Percentiles rank a stretch among this genome's conserved stretches.
Evolutionary conservation across 192 early-diverging fungal species (phyloP).

Genomic region (Chytriomyces confervae): DNA sequence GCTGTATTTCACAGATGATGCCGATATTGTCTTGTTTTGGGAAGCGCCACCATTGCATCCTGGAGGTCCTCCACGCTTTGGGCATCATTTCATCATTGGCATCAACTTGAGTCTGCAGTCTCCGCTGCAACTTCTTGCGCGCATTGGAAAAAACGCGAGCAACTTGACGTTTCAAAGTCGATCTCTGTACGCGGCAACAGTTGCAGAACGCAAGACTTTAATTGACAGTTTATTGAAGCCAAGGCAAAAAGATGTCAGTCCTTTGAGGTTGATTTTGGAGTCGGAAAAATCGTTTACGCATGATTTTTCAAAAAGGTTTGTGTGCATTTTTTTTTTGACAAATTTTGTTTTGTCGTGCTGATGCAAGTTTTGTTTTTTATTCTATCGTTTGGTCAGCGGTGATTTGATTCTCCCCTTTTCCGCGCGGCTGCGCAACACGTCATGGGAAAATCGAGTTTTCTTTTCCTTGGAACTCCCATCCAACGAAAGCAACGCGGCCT

Average conservation of each 20-base stretch:
- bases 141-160: conserved; percentile 35
- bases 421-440: conserved; percentile 70
- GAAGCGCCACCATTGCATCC: conserved; percentile 32
- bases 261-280: conserved; percentile 65
- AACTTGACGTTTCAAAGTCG: conserved; percentile 42
- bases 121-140: conserved; percentile 50
- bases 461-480: conserved; percentile 65
- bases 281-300: conserved; percentile 52
- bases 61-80: conserved; percentile 54
- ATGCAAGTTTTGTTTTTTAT: neutral
- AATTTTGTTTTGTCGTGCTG: neutral
- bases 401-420: conserved; percentile 62
- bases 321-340: neutral
- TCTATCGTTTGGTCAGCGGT: conserved; percentile 43
- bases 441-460: conserved; percentile 66
- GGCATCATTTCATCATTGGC: conserved; percentile 92
- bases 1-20: conserved; percentile 83
- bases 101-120: conserved; percentile 81
- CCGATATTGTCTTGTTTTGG: conserved; percentile 91
- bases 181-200: conserved; percentile 74
- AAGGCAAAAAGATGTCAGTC: conserved; percentile 68
- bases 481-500: conserved; percentile 17
- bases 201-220: conserved; percentile 67
- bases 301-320: conserved; percentile 23
- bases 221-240: conserved; percentile 70